A percentile compares a stretch with the other conserved stretches of the same genome.
Evolutionary conservation across 1,139 yeast genomes (phyloP).

Genomic region (Lodderomyces orthopsilosis): DNA sequence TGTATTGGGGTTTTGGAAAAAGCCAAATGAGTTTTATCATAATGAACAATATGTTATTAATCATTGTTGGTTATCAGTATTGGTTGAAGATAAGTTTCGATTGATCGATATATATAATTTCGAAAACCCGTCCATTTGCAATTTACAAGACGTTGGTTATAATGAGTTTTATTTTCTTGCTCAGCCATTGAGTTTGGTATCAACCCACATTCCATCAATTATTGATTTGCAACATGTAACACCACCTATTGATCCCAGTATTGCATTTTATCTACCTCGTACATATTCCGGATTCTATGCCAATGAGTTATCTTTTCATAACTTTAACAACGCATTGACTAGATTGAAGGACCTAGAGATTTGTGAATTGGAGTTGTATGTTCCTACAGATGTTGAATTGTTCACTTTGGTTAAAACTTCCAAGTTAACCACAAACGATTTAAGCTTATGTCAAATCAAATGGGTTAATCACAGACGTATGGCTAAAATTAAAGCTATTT

Average conservation of each 20-base stretch:
- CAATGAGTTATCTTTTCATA: conserved; percentile 55
- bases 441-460: conserved; percentile 70
- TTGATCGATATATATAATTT: conserved; percentile 58
- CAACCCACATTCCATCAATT: conserved; percentile 82
- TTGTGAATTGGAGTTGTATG: conserved; percentile 70
- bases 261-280: conserved; percentile 79
- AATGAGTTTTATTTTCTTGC: conserved; percentile 73
- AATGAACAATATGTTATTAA: conserved; percentile 59
- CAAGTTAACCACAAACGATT: conserved; percentile 49
- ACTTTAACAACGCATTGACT: conserved; percentile 75
- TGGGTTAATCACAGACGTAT: conserved; percentile 65
- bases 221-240: conserved; percentile 79
- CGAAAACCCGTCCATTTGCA: conserved; percentile 36
- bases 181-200: conserved; percentile 70
- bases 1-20: conserved; percentile 79
- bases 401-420: conserved; percentile 54
- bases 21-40: conserved; percentile 60
- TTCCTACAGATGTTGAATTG: conserved; percentile 69
- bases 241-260: conserved; percentile 78
- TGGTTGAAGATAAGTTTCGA: conserved; percentile 74
- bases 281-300: conserved; percentile 77
- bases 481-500: conserved; percentile 75
- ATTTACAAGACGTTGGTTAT: conserved; percentile 24
- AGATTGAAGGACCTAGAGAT: conserved; percentile 71
- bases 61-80: conserved; percentile 86